Percentiles rank a stretch among this genome's conserved stretches.
Conservation (phyloP, 164 flowering plant species). For the Vitis cinerea region DNA sequence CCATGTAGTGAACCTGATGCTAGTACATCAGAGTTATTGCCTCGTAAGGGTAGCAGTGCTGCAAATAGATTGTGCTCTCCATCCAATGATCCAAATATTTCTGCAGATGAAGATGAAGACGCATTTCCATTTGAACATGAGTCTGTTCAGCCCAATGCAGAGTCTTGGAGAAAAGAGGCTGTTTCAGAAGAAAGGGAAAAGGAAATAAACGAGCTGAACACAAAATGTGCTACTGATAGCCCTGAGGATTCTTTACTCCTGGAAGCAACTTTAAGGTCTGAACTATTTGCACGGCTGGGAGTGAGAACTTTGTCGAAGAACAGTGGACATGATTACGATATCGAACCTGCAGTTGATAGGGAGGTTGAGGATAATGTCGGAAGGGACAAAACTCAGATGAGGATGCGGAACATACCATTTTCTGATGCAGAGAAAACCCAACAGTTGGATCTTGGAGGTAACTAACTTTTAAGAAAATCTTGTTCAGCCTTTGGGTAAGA, state of each 20-base stretch:
- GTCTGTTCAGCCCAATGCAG: slow-evolving; percentile 23
- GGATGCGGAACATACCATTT: slow-evolving; percentile 9
- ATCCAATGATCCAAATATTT: slow-evolving; percentile 33
- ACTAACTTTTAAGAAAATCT: slow-evolving; percentile 3
- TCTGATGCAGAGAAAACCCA: slow-evolving; percentile 28
- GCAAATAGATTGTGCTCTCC: slow-evolving; percentile 38
- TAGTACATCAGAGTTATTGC: slow-evolving; percentile 52
- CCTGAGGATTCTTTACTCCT: slow-evolving; percentile 50
- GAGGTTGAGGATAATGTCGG: slow-evolving; percentile 29
- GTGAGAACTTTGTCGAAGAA: slow-evolving; percentile 27
- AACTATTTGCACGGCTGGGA: slow-evolving; percentile 65
- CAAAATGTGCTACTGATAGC: slow-evolving; percentile 17
- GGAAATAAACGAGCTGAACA: slow-evolving; percentile 9
- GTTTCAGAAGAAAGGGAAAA: slow-evolving; percentile 19
- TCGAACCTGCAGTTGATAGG: slow-evolving; percentile 23
- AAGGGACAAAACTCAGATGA: slow-evolving; percentile 28
- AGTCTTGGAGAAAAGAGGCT: slow-evolving; percentile 22
- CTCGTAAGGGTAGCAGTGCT: slow-evolving; percentile 25
- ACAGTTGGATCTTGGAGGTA: slow-evolving; percentile 40
- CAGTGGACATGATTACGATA: slow-evolving; percentile 10
- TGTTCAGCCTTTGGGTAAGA: neutral
- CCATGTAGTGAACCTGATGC: slow-evolving; percentile 61
- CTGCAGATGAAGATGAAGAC: slow-evolving; percentile 57
- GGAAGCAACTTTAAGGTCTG: slow-evolving; percentile 77
- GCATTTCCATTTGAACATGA: slow-evolving; percentile 27